Base-by-base conservation (phyloP, 805 yeast genomes). In the Lipomyces mesembrius region DNA sequence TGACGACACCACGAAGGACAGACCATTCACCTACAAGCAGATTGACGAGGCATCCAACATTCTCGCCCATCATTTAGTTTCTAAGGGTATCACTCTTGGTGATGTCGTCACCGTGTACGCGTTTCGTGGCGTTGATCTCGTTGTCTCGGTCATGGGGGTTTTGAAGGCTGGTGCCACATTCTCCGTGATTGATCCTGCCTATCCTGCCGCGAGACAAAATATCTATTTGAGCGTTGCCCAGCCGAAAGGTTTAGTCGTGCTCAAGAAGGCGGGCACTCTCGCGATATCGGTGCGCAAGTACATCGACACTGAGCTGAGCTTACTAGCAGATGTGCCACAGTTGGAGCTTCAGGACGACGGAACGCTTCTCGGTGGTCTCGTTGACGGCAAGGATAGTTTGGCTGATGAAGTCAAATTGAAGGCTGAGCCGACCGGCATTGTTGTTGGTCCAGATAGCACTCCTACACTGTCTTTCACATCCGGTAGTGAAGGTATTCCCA, bases 41-140 rank as follows among this genome's bases (percentile, higher is more conserved):
- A 94, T 95, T 74, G 88, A 95, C 77, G 90, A 91, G 77, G 94
- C 98, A 1, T 92, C 98, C 14, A 95, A 96, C 75, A 84, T 92
- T 35, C 93, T 95, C 20, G 98, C 97, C 46, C 94, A 95, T 79
- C 90, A 91, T 75, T 83, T 95, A 74, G 88, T 91, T 65, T 80
- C 84, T 32, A 86, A 88, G 5, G 98, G 98, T 14, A 89, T 95
- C 74, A 82, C 85, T 71, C 83, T 90, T 75, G 99, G 98, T 64
- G 98, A 95, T 77, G 92, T 95, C 20, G 98, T 95, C 20, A 93
- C 93, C 96, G 93, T 96, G 73, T 95, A 95, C 77, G 97, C 99
- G 32, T 91, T 94, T 75, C 87, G 99, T 79, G 97, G 98, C 74
- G 99, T 95, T 7, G 99, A 95, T 77, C 82, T 95, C 69, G 91